Conservation (phyloP, 106 monocot genomes). For the Dioscorea alata region DNA sequence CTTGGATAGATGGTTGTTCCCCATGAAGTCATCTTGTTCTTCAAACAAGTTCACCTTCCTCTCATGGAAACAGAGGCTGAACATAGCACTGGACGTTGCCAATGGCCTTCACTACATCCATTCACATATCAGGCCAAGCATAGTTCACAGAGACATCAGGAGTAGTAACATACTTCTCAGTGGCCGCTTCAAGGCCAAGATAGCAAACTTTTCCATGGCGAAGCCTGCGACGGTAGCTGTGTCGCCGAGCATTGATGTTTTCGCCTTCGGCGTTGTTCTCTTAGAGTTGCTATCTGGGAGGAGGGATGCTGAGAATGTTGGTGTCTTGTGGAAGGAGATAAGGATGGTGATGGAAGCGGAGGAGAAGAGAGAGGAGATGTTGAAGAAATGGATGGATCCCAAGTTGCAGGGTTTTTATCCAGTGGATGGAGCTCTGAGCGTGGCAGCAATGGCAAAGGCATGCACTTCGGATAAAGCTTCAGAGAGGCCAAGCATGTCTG, state of each 20-base stretch:
- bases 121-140: conserved; percentile 32
- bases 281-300: conserved; percentile 41
- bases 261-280: conserved; percentile 31
- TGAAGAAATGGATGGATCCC: conserved; percentile 37
- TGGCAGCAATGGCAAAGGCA: conserved; percentile 29
- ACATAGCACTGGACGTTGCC: conserved; percentile 39
- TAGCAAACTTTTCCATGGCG: conserved; percentile 42
- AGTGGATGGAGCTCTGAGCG: conserved; percentile 23
- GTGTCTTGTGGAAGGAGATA: conserved; percentile 19
- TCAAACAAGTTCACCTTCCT: conserved; percentile 11
- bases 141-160: conserved; percentile 38
- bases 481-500: conserved; percentile 29
- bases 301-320: conserved; percentile 10
- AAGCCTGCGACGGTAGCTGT: conserved; percentile 11
- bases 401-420: conserved; percentile 13
- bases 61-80: conserved; percentile 43
- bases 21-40: background rate
- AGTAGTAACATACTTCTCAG: conserved; percentile 35
- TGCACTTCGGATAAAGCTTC: conserved; percentile 21
- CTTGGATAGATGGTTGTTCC: conserved; percentile 42
- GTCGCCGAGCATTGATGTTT: conserved; percentile 17
- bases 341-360: conserved; percentile 13
- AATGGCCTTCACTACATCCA: conserved; percentile 58
- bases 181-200: conserved; percentile 43
- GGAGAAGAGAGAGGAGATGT: conserved; percentile 20